Evolutionary conservation across 208 protist species (phyloP).

Genomic region (Crithidia thermophila): DNA sequence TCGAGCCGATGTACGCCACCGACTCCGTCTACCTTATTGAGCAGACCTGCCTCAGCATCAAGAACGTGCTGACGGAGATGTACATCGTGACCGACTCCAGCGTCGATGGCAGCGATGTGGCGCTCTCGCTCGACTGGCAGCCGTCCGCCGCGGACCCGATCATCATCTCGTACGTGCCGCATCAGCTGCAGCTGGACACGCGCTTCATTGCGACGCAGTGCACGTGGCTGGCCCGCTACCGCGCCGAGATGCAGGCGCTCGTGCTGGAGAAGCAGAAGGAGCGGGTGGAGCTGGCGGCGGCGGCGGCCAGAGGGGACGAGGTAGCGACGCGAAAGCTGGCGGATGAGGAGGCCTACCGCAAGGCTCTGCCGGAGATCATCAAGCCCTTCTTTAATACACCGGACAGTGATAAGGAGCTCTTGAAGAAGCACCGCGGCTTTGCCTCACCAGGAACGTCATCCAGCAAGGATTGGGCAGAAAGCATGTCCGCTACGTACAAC

Average conservation of each 20-base stretch:
- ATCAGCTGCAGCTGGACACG: slow-evolving; percentile 36
- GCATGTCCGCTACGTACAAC: background rate
- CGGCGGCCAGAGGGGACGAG: slow-evolving; percentile 25
- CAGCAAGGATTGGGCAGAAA: background rate
- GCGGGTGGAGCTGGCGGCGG: slow-evolving; percentile 10
- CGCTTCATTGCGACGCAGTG: slow-evolving; percentile 56
- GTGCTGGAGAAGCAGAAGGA: slow-evolving; percentile 19
- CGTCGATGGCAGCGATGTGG: slow-evolving; percentile 37
- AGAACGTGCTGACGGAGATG: slow-evolving; percentile 70
- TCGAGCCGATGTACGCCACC: slow-evolving; percentile 62
- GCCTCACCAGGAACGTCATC: background rate
- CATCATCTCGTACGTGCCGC: slow-evolving; percentile 30
- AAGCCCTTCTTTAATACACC: slow-evolving; percentile 24
- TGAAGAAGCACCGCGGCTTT: slow-evolving; percentile 15
- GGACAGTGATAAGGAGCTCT: slow-evolving; percentile 30
- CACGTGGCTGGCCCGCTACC: slow-evolving; percentile 46
- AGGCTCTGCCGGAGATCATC: slow-evolving; percentile 5
- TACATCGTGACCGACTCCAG: slow-evolving; percentile 52
- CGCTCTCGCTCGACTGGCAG: slow-evolving; percentile 61
- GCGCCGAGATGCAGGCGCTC: slow-evolving; percentile 64
- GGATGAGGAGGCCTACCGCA: slow-evolving; percentile 14
- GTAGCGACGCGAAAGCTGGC: slow-evolving; percentile 17
- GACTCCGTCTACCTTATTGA: slow-evolving; percentile 64
- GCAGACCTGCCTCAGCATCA: slow-evolving; percentile 63
- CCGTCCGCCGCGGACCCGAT: slow-evolving; percentile 54